Conservation (phyloP, 257 asterid species). For the Fraxinus americana region DNA sequence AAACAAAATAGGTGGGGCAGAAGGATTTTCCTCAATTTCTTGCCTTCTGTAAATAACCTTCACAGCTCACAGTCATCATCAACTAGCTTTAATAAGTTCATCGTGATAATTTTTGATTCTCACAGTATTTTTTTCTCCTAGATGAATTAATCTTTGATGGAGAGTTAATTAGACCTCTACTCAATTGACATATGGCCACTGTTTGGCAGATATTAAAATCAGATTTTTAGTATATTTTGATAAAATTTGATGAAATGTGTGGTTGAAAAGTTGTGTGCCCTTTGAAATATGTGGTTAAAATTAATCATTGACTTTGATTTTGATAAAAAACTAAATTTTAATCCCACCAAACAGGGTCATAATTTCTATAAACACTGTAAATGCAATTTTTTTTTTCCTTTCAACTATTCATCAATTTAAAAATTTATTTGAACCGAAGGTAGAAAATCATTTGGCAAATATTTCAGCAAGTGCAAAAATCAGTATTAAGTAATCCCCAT, state of each 20-base stretch:
- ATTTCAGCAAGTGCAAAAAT: background rate
- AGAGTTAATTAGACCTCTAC: conserved; percentile 4
- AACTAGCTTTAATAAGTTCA: conserved; percentile 15
- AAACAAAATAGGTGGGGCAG: background rate
- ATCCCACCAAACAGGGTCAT: no score
- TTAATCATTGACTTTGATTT: no score
- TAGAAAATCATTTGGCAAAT: background rate
- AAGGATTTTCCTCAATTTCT: background rate
- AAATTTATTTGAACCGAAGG: background rate
- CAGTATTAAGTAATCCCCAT: background rate
- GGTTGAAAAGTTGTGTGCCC: no score
- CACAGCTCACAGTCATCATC: background rate
- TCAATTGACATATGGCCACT: background rate
- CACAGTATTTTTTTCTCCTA: background rate
- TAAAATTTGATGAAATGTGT: no score
- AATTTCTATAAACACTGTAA: conserved; percentile 13
- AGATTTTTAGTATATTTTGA: no score
- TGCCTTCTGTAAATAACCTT: conserved; percentile 4
- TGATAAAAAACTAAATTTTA: no score
- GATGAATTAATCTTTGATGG: background rate
- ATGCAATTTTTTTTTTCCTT: background rate
- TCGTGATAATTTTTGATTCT: conserved; percentile 13
- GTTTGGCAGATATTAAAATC: no score
- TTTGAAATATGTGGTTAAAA: no score
- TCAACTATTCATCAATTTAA: background rate